Base-by-base conservation (phyloP, 169 alveolate genomes). In the Nephromyces sp. region DNA sequence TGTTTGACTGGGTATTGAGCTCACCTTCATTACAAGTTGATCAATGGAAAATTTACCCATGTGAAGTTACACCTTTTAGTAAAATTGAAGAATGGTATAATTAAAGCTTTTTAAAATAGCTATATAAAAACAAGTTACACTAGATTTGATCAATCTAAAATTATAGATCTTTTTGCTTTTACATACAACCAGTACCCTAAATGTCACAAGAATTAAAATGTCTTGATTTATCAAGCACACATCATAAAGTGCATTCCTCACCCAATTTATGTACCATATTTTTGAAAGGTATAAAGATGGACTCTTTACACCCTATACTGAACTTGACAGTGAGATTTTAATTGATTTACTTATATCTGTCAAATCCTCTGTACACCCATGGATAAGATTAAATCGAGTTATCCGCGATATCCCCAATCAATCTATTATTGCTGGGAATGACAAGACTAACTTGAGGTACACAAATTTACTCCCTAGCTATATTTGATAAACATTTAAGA, bases 11-110 rank as follows among this genome's bases (percentile, higher is more conserved):
- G 65, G 87, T 90, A 15, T 78, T 93, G 33, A 67, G 87, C 51
- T 81, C 89, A 35, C 89, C 91, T 35, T 87, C 82, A 28, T 87
- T 93, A 34, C 98, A 93, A 82, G 96, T 94, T 1, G 98, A 93
- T 76, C 98, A 93, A 74, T 93, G 98, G 98, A 93, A 93, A 81
- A 88, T 93, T 30, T 93, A 93, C 67, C 98, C 98, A 6, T 93
- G 98, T 76, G 97, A 91, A 78, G 91, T 92, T 70, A 89, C 95
- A 6, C 97, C 96, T n/a, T 92, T 91, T 68, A 83, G 95, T 6
- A 84, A 79, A 30, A 92, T 91, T 34, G 95, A 91, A 79, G 85
- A 87, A 69, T 86, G 95, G 93, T n/a, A 62, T 15, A 15, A 15
- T n/a, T 62, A n/a, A n/a, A n/a, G n/a, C n/a, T n/a, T n/a, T n/a